These are phyloP conservation scores for Penicillium odoratum DNA, from an alignment of 495 filamentous ascomycete species.

Conservation along the genomic window DNA sequence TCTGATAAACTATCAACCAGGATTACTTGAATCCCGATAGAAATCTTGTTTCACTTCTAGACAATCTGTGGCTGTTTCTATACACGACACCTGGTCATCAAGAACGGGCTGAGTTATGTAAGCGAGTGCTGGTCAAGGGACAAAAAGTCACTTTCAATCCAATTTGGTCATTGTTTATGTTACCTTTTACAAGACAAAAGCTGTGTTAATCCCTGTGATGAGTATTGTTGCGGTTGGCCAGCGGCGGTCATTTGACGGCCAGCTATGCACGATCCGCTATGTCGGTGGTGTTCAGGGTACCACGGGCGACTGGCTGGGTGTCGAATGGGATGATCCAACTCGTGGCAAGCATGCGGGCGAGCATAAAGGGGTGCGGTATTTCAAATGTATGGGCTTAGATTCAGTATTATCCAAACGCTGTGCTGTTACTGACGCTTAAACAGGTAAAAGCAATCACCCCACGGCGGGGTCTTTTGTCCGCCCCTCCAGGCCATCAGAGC, in stretches of 20 bases:
- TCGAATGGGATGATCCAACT: constrained; percentile 90
- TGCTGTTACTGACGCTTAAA: not conserved
- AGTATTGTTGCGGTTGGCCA: constrained; percentile 38
- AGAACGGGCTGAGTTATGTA: constrained; percentile 34
- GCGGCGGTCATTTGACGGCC: constrained; percentile 72
- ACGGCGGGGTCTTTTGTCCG: constrained; percentile 85
- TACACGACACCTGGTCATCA: not conserved
- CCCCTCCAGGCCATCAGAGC: constrained; percentile 67
- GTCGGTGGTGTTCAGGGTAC: constrained; percentile 75
- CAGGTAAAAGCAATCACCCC: constrained; percentile 64
- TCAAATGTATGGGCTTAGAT: constrained; percentile 62
- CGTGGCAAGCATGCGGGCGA: constrained; percentile 89
- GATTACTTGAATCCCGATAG: too few species aligned
- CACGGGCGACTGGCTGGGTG: constrained; percentile 82
- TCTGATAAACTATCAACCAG: too few species aligned
- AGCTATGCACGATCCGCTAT: constrained; percentile 82
- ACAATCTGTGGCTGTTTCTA: too few species aligned
- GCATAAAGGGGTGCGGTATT: constrained; percentile 77
- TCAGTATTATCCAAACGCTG: not conserved
- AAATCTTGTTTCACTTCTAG: too few species aligned
- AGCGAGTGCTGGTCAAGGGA: constrained; percentile 13
- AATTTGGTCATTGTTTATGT: not conserved
- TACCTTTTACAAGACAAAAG: not conserved
- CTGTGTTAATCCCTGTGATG: constrained; percentile 5
- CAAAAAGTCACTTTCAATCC: not conserved